phyloP scores from a whole-genome alignment of 441 rosid genomes.

The Brassica hybrid region DNA sequence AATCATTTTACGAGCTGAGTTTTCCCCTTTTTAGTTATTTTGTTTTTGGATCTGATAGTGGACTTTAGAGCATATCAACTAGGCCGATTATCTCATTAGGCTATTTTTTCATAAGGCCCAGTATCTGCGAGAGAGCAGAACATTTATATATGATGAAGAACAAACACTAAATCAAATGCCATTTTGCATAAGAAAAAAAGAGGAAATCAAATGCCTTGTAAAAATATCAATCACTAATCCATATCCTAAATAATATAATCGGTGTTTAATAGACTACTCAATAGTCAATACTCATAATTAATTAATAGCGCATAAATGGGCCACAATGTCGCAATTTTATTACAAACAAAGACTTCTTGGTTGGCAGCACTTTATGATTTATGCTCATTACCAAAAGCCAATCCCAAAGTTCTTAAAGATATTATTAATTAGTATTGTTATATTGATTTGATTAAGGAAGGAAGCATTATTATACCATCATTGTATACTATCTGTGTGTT shows the following conservation, averaged over 20 bases:
- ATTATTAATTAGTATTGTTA: neutral
- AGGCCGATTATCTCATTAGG: neutral
- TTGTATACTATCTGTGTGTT: neutral
- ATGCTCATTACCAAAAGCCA: constrained; percentile 4
- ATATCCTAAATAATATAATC: neutral
- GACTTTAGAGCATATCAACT: neutral
- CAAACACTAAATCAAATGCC: neutral
- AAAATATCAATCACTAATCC: too few relatives aligned
- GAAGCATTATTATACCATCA: neutral
- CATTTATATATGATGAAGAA: neutral
- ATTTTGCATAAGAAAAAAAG: neutral
- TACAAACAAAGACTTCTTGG: neutral
- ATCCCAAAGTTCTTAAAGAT: neutral
- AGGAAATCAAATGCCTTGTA: neutral
- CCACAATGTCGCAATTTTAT: neutral
- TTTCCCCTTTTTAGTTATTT: neutral
- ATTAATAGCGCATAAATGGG: neutral
- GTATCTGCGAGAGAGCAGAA: neutral
- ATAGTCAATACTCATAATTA: neutral
- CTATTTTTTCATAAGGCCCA: constrained; percentile 3
- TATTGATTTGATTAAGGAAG: neutral
- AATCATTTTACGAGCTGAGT: neutral
- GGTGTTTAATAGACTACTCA: constrained; percentile 6
- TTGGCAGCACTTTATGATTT: constrained; percentile 1
- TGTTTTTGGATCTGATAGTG: neutral